Conservation (phyloP, 208 protist species). For the Trypanosoma boissoni region DNA sequence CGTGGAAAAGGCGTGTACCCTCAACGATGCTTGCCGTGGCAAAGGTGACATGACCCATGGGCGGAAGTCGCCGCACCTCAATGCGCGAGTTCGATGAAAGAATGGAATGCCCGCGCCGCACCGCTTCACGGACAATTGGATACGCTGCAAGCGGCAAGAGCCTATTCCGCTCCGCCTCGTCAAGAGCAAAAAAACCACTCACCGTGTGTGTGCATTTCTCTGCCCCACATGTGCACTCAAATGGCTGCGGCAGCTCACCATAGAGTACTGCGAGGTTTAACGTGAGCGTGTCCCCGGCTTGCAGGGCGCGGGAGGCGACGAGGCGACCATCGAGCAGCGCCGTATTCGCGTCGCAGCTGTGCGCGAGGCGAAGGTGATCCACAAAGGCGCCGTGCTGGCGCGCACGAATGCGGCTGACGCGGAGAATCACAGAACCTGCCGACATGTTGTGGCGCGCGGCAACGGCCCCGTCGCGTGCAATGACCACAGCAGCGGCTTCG, state of each 20-base stretch:
- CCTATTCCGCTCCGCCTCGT: slow-evolving; percentile 27
- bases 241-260: slow-evolving; percentile 38
- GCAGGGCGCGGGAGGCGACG: slow-evolving; percentile 42
- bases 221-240: slow-evolving; percentile 50
- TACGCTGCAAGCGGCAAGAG: slow-evolving; percentile 41
- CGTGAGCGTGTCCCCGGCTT: slow-evolving; percentile 58
- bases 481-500: slow-evolving; percentile 28
- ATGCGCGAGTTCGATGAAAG: slow-evolving; percentile 37
- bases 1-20: slow-evolving; percentile 62
- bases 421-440: slow-evolving; percentile 62
- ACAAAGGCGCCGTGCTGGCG: slow-evolving; percentile 28
- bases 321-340: slow-evolving; percentile 61
- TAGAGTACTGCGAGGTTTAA: slow-evolving; percentile 62
- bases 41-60: slow-evolving; percentile 65
- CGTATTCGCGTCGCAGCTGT: slow-evolving; percentile 78
- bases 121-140: slow-evolving; percentile 42
- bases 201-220: slow-evolving; percentile 34
- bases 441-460: slow-evolving; percentile 49
- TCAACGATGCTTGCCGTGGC: slow-evolving; percentile 45
- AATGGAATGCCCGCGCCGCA: slow-evolving; percentile 35
- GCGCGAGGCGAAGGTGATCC: slow-evolving; percentile 49
- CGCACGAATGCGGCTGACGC: slow-evolving; percentile 19
- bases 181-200: slow-evolving; percentile 46
- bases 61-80: slow-evolving; percentile 30
- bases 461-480: slow-evolving; percentile 37